Evolutionary conservation across 129 eudicot genomes (phyloP).

Genomic region (Flaveria robusta): DNA sequence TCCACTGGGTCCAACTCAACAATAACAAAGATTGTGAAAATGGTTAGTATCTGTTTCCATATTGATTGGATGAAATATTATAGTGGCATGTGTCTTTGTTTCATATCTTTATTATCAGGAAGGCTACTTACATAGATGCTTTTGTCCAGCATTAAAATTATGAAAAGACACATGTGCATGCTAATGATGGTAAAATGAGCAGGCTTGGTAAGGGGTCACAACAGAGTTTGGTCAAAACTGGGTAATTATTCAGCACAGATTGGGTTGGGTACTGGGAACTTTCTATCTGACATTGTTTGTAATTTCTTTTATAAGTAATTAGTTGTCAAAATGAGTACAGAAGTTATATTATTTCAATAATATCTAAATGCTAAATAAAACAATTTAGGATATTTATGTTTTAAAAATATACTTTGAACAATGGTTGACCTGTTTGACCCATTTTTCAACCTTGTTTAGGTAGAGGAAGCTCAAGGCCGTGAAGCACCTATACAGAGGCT

Average conservation of each 20-base stretch:
- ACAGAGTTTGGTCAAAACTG: not conserved
- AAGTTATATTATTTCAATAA: not conserved
- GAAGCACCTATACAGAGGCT: slow-evolving; percentile 99
- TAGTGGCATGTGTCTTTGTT: not conserved
- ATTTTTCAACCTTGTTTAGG: slow-evolving; percentile 49
- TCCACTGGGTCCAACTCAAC: slow-evolving; percentile 92
- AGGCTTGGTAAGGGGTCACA: slow-evolving; percentile 2
- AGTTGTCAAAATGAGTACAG: not conserved
- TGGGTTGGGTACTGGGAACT: not conserved
- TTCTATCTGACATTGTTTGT: not conserved
- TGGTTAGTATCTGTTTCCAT: slow-evolving; percentile 48
- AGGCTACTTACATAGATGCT: slow-evolving; percentile 9
- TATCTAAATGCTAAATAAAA: not conserved
- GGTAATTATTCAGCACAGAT: not conserved
- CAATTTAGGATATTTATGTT: slow-evolving; percentile 4
- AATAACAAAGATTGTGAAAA: slow-evolving; percentile 77
- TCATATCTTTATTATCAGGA: slow-evolving; percentile 8
- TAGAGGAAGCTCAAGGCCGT: slow-evolving; percentile 98
- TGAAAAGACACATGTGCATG: slow-evolving; percentile 4
- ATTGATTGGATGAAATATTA: slow-evolving; percentile 1
- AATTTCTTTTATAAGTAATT: not conserved
- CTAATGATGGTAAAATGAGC: not conserved
- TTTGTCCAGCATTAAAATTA: not conserved
- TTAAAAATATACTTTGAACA: not conserved
- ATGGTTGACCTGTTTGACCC: not conserved